A percentile compares a stretch with the other conserved stretches of the same genome.
phyloP scores from a whole-genome alignment of 768 basidiomycete genomes.

The Cytidiella melzeri region DNA sequence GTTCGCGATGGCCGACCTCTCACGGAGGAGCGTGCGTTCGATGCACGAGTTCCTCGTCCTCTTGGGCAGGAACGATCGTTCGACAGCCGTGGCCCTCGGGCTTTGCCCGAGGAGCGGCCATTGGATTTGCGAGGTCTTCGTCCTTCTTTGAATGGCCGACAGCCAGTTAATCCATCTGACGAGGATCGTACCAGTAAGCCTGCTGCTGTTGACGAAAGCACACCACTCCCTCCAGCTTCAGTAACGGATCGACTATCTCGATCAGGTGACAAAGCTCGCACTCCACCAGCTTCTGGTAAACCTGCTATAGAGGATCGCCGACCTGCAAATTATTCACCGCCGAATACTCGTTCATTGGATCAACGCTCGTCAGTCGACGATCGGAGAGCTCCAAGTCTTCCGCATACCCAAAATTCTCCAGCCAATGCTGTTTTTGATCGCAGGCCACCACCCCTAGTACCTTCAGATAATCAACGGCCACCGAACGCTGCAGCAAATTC shows the following conservation, averaged over 20 bases:
- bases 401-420: not conserved
- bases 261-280: not conserved
- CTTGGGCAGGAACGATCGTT: slow-evolving; percentile 15
- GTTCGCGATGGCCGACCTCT: slow-evolving; percentile 21
- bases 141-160: slow-evolving; percentile 15
- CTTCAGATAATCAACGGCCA: not conserved
- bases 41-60: slow-evolving; percentile 18
- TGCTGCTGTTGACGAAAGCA: not conserved
- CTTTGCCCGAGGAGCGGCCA: slow-evolving; percentile 12
- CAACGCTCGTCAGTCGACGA: slow-evolving; percentile 1
- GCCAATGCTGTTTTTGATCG: not conserved
- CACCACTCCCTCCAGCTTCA: not conserved
- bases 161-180: slow-evolving; percentile 6
- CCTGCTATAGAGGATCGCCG: slow-evolving; percentile 1
- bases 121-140: slow-evolving; percentile 3
- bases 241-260: not conserved
- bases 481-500: not conserved
- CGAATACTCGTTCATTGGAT: not conserved
- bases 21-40: slow-evolving; percentile 9
- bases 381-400: slow-evolving; percentile 4
- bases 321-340: not conserved
- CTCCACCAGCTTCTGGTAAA: not conserved
- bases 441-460: not conserved
- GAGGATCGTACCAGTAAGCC: slow-evolving; percentile 11
- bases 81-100: slow-evolving; percentile 22